phyloP scores from a whole-genome alignment of 78 protist genomes.

The Dictyostelium intermedium region DNA sequence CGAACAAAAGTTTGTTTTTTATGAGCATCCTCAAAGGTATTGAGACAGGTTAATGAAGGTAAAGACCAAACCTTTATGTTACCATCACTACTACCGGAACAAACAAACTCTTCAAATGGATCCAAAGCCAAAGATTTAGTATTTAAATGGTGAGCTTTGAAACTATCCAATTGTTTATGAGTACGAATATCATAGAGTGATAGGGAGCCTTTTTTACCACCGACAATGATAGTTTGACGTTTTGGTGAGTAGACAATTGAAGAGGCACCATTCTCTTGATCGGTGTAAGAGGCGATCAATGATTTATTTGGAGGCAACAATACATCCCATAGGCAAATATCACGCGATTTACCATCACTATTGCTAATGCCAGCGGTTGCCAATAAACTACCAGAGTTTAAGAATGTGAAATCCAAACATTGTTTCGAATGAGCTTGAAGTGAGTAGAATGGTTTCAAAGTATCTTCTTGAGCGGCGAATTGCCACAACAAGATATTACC shows the following conservation, averaged over 20 bases:
- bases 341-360: conserved; percentile 6
- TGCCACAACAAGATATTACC: conserved; percentile 75
- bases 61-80: conserved; percentile 72
- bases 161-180: conserved; percentile 32
- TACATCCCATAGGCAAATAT: conserved; percentile 78
- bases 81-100: conserved; percentile 70
- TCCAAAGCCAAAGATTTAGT: conserved; percentile 63
- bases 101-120: conserved; percentile 52
- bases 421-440: conserved; percentile 66
- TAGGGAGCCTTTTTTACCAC: conserved; percentile 74
- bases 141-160: conserved; percentile 63
- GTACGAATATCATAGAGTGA: conserved; percentile 73
- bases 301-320: conserved; percentile 61
- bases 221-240: conserved; percentile 57
- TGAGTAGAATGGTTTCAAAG: conserved; percentile 68
- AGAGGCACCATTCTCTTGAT: conserved; percentile 75
- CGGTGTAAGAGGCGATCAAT: conserved; percentile 43
- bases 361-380: conserved; percentile 73
- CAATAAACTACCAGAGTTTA: conserved; percentile 55
- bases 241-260: conserved; percentile 69
- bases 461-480: conserved; percentile 67
- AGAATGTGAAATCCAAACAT: conserved; percentile 67
- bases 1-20: conserved; percentile 79
- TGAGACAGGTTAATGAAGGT: conserved; percentile 53
- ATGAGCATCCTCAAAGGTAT: conserved; percentile 70